phyloP scores from a whole-genome alignment of 2,329 filamentous ascomycete genomes.

The Lecanicillium sp. region DNA sequence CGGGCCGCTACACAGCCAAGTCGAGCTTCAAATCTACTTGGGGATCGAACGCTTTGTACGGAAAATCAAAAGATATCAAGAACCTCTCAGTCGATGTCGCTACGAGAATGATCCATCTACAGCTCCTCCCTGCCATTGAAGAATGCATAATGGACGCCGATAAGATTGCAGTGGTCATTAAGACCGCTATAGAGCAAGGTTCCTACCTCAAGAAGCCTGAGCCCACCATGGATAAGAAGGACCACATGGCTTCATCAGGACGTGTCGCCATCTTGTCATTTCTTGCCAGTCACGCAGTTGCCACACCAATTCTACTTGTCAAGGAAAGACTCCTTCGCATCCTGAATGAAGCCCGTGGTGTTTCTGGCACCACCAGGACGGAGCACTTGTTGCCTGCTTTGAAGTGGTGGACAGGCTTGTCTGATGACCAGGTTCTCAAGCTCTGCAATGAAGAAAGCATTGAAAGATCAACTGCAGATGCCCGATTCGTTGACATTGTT shows the following conservation, averaged over 20 bases:
- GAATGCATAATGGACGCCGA: conserved; percentile 76
- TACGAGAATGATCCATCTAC: conserved; percentile 52
- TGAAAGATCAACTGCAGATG: conserved; percentile 33
- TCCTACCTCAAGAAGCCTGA: conserved; percentile 26
- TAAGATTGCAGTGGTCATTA: conserved; percentile 58
- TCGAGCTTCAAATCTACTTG: conserved; percentile 38
- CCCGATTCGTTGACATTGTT: conserved; percentile 40
- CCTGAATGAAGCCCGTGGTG: conserved; percentile 64
- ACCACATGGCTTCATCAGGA: conserved; percentile 48
- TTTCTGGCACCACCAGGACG: conserved; percentile 60
- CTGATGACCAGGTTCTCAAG: conserved; percentile 38
- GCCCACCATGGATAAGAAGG: conserved; percentile 39
- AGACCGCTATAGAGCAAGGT: conserved; percentile 29
- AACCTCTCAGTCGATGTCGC: conserved; percentile 52
- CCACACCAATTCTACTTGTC: conserved; percentile 58
- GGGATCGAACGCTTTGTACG: conserved; percentile 60
- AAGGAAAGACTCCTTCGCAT: conserved; percentile 66
- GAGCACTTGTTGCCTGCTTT: conserved; percentile 70
- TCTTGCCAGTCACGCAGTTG: conserved; percentile 62
- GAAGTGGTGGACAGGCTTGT: conserved; percentile 56
- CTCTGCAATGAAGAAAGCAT: conserved; percentile 30
- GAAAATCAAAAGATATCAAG: conserved; percentile 40
- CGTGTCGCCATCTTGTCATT: conserved; percentile 61
- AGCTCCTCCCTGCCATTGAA: conserved; percentile 69
- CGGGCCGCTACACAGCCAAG: conserved; percentile 34